These are phyloP conservation scores for Pseudozyma thailandica DNA, from an alignment of 1,284 basidiomycete genomes.

Conservation along the genomic window DNA sequence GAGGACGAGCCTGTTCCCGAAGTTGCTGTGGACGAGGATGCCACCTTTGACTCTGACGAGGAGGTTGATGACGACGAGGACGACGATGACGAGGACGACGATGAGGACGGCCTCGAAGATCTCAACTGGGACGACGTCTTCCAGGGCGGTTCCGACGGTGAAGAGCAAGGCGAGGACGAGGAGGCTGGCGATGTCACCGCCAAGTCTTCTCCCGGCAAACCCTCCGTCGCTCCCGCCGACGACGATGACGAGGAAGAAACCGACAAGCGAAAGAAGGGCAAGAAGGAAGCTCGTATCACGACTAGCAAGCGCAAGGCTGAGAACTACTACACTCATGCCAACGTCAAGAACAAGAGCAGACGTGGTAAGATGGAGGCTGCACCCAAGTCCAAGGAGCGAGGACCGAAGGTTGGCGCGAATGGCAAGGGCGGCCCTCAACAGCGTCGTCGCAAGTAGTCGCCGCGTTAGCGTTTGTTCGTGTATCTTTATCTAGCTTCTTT, in stretches of 20 bases:
- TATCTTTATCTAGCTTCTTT: background rate
- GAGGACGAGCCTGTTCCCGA: conserved; percentile 52
- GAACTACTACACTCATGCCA: conserved; percentile 80
- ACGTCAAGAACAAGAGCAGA: conserved; percentile 68
- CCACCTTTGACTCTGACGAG: conserved; percentile 50
- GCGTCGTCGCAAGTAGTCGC: conserved; percentile 34
- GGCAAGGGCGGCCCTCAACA: conserved; percentile 50
- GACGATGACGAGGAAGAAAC: conserved; percentile 51
- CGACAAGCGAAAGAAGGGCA: conserved; percentile 42
- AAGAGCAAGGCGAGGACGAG: conserved; percentile 17
- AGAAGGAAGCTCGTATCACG: conserved; percentile 61
- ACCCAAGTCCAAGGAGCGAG: conserved; percentile 53
- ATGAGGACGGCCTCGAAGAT: conserved; percentile 71
- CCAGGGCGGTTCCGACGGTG: conserved; percentile 69
- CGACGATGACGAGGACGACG: conserved; percentile 64
- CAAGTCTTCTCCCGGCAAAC: conserved; percentile 46
- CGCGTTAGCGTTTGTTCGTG: background rate
- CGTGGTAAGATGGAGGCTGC: conserved; percentile 68
- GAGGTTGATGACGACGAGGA: conserved; percentile 55
- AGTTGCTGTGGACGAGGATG: conserved; percentile 48
- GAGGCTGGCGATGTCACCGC: conserved; percentile 64
- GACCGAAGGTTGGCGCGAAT: conserved; percentile 58
- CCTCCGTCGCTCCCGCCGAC: conserved; percentile 41
- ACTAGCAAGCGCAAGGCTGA: conserved; percentile 78
- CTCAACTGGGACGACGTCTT: conserved; percentile 85